Percentiles rank a stretch among this genome's conserved stretches.
These are phyloP conservation scores for Vitis rotundifolia DNA, from an alignment of 164 flowering plant genomes.

Conservation along the genomic window DNA sequence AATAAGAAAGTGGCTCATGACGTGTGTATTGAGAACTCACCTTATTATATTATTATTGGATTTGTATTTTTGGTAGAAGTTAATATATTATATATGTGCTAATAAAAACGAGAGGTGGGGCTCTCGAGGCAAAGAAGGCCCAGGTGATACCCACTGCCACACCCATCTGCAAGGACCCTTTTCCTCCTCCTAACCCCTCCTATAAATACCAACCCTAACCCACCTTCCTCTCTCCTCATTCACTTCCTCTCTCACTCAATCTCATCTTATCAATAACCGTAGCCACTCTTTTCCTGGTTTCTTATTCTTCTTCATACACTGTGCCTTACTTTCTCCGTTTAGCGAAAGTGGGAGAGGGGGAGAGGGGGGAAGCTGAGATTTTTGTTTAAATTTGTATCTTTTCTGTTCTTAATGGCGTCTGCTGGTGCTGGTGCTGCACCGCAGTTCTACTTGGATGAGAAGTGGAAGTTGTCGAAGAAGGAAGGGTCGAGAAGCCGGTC, in stretches of 20 bases:
- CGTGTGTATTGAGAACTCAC: constrained; percentile 25
- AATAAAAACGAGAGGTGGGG: constrained; percentile 24
- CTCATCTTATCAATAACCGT: too few relatives aligned
- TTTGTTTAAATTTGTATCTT: not conserved
- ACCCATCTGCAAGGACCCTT: constrained; percentile 19
- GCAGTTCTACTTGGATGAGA: constrained; percentile 53
- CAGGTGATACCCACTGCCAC: constrained; percentile 48
- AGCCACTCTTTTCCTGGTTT: too few relatives aligned
- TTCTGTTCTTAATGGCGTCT: constrained; percentile 1
- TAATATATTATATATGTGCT: not conserved
- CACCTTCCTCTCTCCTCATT: not conserved
- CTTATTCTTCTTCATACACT: not conserved
- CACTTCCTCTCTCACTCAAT: not conserved
- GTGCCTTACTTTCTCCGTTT: not conserved
- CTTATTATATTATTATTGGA: not conserved
- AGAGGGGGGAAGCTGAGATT: not conserved
- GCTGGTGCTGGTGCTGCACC: constrained; percentile 12
- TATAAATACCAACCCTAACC: constrained; percentile 19
- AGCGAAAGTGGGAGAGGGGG: not conserved
- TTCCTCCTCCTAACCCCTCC: not conserved
- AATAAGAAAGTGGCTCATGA: constrained; percentile 13
- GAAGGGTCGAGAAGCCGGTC: constrained; percentile 42
- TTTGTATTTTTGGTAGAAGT: not conserved
- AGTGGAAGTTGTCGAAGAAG: constrained; percentile 75
- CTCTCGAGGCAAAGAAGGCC: constrained; percentile 39